Conservation (phyloP, 2,329 filamentous ascomycete species). For the Aspergillus fumigatus region DNA sequence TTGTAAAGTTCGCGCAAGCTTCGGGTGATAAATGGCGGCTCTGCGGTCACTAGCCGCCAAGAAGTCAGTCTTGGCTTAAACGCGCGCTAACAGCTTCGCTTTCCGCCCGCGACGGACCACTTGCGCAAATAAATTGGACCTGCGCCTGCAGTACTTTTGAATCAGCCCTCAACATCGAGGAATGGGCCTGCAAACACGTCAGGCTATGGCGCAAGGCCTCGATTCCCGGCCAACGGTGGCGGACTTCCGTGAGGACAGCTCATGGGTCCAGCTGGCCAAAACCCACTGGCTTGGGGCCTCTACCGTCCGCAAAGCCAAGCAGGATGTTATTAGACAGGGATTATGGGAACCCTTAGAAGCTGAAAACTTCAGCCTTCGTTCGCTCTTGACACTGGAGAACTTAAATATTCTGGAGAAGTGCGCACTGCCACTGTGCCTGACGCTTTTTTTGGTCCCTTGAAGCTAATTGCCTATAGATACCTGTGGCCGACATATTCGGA, state of each 20-base stretch:
- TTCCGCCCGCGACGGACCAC: slow-evolving; percentile 23
- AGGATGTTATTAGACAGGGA: slow-evolving; percentile 75
- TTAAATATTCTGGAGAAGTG: slow-evolving; percentile 84
- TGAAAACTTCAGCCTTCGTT: slow-evolving; percentile 71
- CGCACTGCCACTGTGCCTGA: slow-evolving; percentile 9
- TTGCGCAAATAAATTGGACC: slow-evolving; percentile 25
- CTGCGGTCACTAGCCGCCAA: slow-evolving; percentile 23
- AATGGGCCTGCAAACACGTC: slow-evolving; percentile 39
- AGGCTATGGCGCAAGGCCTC: slow-evolving; percentile 56
- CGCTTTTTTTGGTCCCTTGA: background rate
- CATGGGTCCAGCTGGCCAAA: slow-evolving; percentile 66
- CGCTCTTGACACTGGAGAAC: slow-evolving; percentile 79
- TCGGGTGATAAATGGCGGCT: slow-evolving; percentile 11
- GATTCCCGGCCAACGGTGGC: slow-evolving; percentile 41
- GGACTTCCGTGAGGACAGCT: slow-evolving; percentile 39
- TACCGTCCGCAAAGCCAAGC: slow-evolving; percentile 71
- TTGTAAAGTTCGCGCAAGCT: slow-evolving; percentile 7
- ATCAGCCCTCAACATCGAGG: slow-evolving; percentile 30
- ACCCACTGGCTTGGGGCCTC: slow-evolving; percentile 75
- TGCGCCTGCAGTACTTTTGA: slow-evolving; percentile 55
- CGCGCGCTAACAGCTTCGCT: slow-evolving; percentile 28
- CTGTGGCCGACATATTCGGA: slow-evolving; percentile 92
- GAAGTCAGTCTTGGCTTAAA: slow-evolving; percentile 18
- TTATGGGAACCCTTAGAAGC: slow-evolving; percentile 87
- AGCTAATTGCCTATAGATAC: slow-evolving; percentile 55